Base-by-base conservation (phyloP, 1,139 yeast species). In the Geotrichum australiense region DNA sequence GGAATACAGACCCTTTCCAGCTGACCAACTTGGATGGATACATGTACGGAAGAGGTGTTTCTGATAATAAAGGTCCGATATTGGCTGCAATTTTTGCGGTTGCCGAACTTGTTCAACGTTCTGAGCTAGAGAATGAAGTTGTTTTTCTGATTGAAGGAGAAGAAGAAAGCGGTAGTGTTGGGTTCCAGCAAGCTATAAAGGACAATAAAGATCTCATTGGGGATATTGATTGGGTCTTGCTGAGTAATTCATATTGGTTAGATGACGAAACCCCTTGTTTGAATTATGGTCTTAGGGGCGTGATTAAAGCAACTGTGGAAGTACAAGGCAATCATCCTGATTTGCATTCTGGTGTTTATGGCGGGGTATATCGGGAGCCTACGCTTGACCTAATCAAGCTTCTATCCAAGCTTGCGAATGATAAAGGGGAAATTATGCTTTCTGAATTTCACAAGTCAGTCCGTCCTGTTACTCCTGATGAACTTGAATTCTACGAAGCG, bases 311-410 rank as follows among this genome's bases (percentile, higher is more conserved):
- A 2, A 69, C 78, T n/a, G 73, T 91, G 2, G 76, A 75, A 29
- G 70, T 91, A 12, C 66, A 69, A 42, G 78, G 89, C 39, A 86
- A 76, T 46, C 72, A 71, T 48, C 94, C 94, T 1, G 97, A 91
- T 62, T 69, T 94, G 48, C 98, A 91, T 56, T 86, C 96, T 0
- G 98, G 98, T 48, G 94, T 91, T 12, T 94, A 89, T 63, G 98
- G 98, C 36, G 98, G 97, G 46, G 80, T 82, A 7, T 75, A 77
- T 52, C 71, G 82, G 45, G 98, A 91, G 53, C 97, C 98, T 2
- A 79, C 94, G 0, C 76, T 85, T 67, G 97, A 91, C 56, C 63
- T 91, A 57, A 73, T 89, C 39, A 81, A 80, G 46, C 56, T 89
- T 14, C 64, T 89, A 28, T 72, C 91, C 6, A 73, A 74, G 41